Conservation (phyloP, 2,329 filamentous ascomycete species). For the Saccharata proteae region DNA sequence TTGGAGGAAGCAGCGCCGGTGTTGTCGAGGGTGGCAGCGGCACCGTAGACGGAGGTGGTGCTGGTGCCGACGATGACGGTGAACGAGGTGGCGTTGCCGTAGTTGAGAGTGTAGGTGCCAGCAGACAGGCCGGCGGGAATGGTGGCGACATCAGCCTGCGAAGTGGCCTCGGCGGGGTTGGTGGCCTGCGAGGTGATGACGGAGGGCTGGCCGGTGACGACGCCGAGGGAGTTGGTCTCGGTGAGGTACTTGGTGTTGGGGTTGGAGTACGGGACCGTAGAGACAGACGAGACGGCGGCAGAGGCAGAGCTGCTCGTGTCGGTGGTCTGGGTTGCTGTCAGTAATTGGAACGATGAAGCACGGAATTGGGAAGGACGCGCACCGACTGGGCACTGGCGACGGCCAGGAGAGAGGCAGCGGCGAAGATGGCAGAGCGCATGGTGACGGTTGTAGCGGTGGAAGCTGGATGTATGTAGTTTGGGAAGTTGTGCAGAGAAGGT, state of each 20-base stretch:
- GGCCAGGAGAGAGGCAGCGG: conserved; percentile 7
- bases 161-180: conserved; percentile 12
- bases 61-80: conserved; percentile 22
- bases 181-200: conserved; percentile 12
- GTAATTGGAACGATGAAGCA: background rate
- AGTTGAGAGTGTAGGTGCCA: conserved; percentile 22
- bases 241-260: conserved; percentile 19
- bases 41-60: conserved; percentile 18
- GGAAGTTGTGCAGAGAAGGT: no score
- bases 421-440: no score
- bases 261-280: conserved; percentile 10
- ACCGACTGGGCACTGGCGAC: conserved; percentile 8
- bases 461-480: no score
- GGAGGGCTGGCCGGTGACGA: conserved; percentile 21
- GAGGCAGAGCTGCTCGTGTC: background rate
- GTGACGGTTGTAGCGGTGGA: no score
- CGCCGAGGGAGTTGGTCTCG: conserved; percentile 23
- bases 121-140: conserved; percentile 22
- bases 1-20: conserved; percentile 4
- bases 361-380: background rate
- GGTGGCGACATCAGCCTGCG: conserved; percentile 15
- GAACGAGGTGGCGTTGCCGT: conserved; percentile 16
- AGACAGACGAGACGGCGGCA: conserved; percentile 1
- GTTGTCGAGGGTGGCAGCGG: conserved; percentile 4
- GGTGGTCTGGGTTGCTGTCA: background rate